phyloP scores from a whole-genome alignment of 78 protist species.

The Dictyostelium intermedium region DNA sequence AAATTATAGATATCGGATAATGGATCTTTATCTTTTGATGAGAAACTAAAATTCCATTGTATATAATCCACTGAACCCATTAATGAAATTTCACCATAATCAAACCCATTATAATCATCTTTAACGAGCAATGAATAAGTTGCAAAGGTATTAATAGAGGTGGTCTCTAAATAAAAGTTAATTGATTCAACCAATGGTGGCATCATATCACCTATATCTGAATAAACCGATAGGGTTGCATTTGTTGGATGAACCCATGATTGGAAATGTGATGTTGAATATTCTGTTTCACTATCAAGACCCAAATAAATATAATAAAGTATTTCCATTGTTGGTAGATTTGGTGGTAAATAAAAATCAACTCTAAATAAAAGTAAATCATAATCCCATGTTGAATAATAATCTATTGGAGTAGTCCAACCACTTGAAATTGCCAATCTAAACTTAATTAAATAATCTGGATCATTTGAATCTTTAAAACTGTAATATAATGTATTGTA shows the following conservation, averaged over 20 bases:
- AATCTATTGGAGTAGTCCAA: not conserved
- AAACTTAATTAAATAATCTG: not conserved
- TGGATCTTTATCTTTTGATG: not conserved
- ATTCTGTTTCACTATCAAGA: not conserved
- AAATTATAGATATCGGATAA: not conserved
- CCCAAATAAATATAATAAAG: not conserved
- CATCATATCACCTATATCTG: not conserved
- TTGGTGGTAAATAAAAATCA: not conserved
- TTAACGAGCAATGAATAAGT: too few relatives aligned
- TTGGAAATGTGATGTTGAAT: not conserved
- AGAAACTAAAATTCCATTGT: not conserved
- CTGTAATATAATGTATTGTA: not conserved
- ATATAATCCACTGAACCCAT: not conserved
- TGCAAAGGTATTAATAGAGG: too few relatives aligned
- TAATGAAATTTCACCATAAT: not conserved
- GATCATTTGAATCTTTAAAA: not conserved
- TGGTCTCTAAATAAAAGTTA: too few relatives aligned
- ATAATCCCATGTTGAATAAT: not conserved
- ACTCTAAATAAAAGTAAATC: not conserved
- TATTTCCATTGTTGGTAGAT: not conserved
- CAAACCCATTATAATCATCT: not conserved
- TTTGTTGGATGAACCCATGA: not conserved
- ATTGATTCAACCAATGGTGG: not conserved
- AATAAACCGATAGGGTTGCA: not conserved
- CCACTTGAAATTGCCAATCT: not conserved